Conservation (phyloP, 2,329 filamentous ascomycete genomes). For the Microdochium trichocladiopsis region DNA sequence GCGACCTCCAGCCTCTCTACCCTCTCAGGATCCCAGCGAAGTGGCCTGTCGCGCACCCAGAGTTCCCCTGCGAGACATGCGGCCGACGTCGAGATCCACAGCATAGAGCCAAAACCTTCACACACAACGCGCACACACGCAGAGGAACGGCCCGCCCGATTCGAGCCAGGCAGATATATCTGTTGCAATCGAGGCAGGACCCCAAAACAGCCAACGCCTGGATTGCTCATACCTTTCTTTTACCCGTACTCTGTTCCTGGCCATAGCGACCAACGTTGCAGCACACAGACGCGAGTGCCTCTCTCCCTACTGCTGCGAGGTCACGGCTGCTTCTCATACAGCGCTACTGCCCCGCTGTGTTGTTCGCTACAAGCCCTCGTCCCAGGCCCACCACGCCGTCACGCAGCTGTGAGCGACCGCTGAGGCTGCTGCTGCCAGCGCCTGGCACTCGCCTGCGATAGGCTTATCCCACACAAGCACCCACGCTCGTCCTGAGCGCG, state of each 20-base stretch:
- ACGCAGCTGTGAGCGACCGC: not conserved
- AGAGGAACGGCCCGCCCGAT: not conserved
- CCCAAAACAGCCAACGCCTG: not conserved
- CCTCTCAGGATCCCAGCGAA: not conserved
- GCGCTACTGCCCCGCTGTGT: not conserved
- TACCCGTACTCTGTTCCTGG: not conserved
- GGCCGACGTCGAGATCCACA: not conserved
- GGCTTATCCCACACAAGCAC: too few species aligned
- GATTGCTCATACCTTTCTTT: not conserved
- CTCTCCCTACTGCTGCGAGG: not conserved
- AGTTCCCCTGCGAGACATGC: not conserved
- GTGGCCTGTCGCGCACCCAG: not conserved
- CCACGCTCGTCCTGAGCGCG: too few species aligned
- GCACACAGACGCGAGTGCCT: not conserved
- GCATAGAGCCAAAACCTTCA: not conserved
- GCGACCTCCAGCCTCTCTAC: not conserved
- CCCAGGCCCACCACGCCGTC: not conserved
- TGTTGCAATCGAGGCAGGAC: too few species aligned
- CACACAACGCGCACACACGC: not conserved
- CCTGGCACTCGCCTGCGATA: too few species aligned
- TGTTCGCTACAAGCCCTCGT: not conserved
- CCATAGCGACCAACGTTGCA: not conserved
- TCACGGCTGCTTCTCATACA: not conserved
- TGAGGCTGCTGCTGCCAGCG: not conserved
- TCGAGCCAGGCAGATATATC: not conserved